A percentile compares a stretch with the other conserved stretches of the same genome.
phyloP scores from a whole-genome alignment of 306 rosid species.

The Ammopiptanthus mongolicus region DNA sequence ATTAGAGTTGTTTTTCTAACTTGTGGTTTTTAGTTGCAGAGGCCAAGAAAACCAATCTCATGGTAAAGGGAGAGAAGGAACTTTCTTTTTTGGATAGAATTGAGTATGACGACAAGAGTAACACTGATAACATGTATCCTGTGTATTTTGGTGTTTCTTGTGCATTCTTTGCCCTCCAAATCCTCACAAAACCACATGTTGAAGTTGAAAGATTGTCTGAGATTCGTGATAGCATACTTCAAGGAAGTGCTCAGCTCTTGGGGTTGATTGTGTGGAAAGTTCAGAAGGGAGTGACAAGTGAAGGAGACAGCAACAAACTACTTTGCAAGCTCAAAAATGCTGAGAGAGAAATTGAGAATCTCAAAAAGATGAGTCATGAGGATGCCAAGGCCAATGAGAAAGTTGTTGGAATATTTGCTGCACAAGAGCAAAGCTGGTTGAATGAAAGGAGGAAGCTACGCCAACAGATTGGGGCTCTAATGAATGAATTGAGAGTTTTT shows the following conservation, averaged over 20 bases:
- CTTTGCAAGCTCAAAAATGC: slow-evolving; percentile 43
- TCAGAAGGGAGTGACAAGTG: slow-evolving; percentile 45
- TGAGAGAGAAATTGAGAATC: slow-evolving; percentile 57
- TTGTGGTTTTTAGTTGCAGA: slow-evolving; percentile 31
- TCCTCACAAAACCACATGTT: slow-evolving; percentile 43
- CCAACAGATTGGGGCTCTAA: slow-evolving; percentile 62
- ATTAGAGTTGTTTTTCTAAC: slow-evolving; percentile 17
- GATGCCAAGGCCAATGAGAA: slow-evolving; percentile 96
- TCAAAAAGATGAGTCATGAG: slow-evolving; percentile 73
- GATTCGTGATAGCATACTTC: slow-evolving; percentile 64
- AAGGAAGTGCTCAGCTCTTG: slow-evolving; percentile 79
- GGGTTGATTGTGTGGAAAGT: slow-evolving; percentile 78
- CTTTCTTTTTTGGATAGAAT: slow-evolving; percentile 24
- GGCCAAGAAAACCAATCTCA: slow-evolving; percentile 25
- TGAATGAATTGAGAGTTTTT: slow-evolving; percentile 54
- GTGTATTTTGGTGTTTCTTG: slow-evolving; percentile 84
- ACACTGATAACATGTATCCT: slow-evolving; percentile 49
- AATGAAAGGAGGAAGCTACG: slow-evolving; percentile 64
- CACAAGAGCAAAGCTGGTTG: slow-evolving; percentile 88
- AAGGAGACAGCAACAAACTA: slow-evolving; percentile 30
- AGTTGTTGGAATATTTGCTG: slow-evolving; percentile 86
- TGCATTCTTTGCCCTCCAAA: slow-evolving; percentile 72
- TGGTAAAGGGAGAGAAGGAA: slow-evolving; percentile 62
- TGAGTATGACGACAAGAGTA: slow-evolving; percentile 40
- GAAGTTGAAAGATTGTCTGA: slow-evolving; percentile 50